Base-by-base conservation (phyloP, 2,329 filamentous ascomycete species). In the Cladosporium velox region DNA sequence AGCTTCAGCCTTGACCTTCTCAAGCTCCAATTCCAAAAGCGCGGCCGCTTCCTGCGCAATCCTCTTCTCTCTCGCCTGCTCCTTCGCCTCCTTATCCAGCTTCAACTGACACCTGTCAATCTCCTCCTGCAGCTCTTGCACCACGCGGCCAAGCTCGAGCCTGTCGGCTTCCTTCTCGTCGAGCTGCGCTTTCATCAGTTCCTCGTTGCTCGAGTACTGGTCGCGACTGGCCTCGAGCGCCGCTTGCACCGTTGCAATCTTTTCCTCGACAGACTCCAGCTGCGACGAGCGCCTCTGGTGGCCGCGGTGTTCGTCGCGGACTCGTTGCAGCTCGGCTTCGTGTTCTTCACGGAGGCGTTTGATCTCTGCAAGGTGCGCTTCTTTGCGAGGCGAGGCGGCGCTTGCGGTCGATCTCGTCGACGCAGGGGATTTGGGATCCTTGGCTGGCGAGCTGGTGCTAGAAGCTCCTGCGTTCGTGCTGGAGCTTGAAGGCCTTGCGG, bases 91-190 rank as follows among this genome's bases (percentile, higher is more conserved):
- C 52, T 74, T 71, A 52, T 75, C 72, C 38, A 77, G 70, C 62
- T 75, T 71, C 18, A 71, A 59, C 66, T 77, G 73, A 55, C 73
- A 75, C n/a, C 72, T 68, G 51, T 76, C 73, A 52, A 77, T 77
- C 69, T 77, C 76, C 47, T 72, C 65, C 65, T 71, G 70, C 52
- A 77, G 66, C 38, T 77, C 75, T 26, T 71, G 67, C 30, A 77
- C 74, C 3, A 77, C 73, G 52, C 67, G 65, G 10, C 70, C 73
- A 24, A 78, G 66, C 65, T 74, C 68, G 35, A 73, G 72, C 21
- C 70, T 70, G 64, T 77, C 72, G 32, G 71, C 68, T 11, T 73
- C 71, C 64, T 76, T 74, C 64, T 74, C 68, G 58, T 72, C 67
- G 26, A 76, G 66, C 58, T 71, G 69, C 59, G 74, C 68, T 64